These are phyloP conservation scores for Picea mariana DNA, from an alignment of 83 land plant species.

Conservation along the genomic window DNA sequence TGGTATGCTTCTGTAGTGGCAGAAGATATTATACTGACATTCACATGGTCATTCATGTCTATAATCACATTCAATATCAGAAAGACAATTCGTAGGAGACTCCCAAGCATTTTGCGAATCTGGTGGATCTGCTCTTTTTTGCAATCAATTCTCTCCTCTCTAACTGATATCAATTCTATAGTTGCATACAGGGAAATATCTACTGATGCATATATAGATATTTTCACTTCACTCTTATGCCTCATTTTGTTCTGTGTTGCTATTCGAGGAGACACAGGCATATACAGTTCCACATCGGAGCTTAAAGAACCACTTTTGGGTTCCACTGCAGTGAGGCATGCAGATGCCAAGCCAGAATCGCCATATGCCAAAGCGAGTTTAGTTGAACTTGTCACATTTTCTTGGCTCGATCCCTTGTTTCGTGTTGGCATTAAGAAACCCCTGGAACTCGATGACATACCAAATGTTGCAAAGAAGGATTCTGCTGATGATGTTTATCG, in stretches of 20 bases:
- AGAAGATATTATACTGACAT: slow-evolving; percentile 30
- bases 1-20: slow-evolving; percentile 21
- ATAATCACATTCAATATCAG: slow-evolving; percentile 19
- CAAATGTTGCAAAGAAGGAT: slow-evolving; percentile 59
- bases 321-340: slow-evolving; percentile 11
- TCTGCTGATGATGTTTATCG: slow-evolving; percentile 46
- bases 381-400: slow-evolving; percentile 59
- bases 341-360: slow-evolving; percentile 22
- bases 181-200: neutral
- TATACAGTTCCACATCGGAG: slow-evolving; percentile 15
- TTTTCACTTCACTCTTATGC: slow-evolving; percentile 28
- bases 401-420: slow-evolving; percentile 83
- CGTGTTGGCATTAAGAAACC: slow-evolving; percentile 56
- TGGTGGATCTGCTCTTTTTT: slow-evolving; percentile 65
- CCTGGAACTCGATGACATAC: slow-evolving; percentile 65
- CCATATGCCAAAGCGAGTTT: slow-evolving; percentile 53
- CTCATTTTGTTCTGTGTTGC: slow-evolving; percentile 32
- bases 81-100: slow-evolving; percentile 12
- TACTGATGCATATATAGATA: slow-evolving; percentile 22
- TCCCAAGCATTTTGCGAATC: slow-evolving; percentile 46
- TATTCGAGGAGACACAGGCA: slow-evolving; percentile 47
- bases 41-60: slow-evolving; percentile 43
- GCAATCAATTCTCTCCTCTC: slow-evolving; percentile 14
- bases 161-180: slow-evolving; percentile 23
- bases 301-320: slow-evolving; percentile 54